Evolutionary conservation across 2,329 filamentous ascomycete species (phyloP).

Genomic region (Calycina herbarum): DNA sequence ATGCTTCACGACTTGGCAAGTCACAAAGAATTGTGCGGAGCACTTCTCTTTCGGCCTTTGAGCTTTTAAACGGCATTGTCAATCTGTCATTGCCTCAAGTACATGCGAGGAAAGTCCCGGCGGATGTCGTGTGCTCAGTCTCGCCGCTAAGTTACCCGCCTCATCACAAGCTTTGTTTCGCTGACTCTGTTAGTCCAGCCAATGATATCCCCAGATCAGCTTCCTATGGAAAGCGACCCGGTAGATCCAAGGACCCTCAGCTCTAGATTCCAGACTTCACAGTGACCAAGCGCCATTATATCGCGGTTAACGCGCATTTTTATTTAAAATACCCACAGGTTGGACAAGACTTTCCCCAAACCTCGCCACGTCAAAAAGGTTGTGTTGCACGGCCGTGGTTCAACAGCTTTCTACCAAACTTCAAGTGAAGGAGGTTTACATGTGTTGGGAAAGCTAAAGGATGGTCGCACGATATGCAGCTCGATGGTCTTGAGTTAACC

Average conservation of each 20-base stretch:
- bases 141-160: conserved; percentile 1
- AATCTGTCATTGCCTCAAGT: background rate
- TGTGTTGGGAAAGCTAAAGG: background rate
- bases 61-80: background rate
- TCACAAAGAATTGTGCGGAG: background rate
- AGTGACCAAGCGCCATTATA: conserved; percentile 1
- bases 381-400: conserved; percentile 1
- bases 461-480: conserved; percentile 5
- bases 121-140: background rate
- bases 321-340: conserved; percentile 7
- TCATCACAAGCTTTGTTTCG: conserved; percentile 1
- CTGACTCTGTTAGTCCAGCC: background rate
- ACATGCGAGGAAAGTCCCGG: background rate
- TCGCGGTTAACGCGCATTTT: conserved; percentile 11
- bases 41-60: background rate
- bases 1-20: background rate
- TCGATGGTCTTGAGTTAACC: background rate
- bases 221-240: background rate
- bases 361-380: background rate
- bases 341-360: background rate
- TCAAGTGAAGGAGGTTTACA: background rate
- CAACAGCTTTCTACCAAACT: background rate
- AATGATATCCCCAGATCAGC: background rate
- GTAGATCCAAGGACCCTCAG: conserved; percentile 1
- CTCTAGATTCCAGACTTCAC: background rate